These are phyloP conservation scores for Rhodotorula sp. DNA, from an alignment of 1,284 basidiomycete genomes.

Conservation along the genomic window DNA sequence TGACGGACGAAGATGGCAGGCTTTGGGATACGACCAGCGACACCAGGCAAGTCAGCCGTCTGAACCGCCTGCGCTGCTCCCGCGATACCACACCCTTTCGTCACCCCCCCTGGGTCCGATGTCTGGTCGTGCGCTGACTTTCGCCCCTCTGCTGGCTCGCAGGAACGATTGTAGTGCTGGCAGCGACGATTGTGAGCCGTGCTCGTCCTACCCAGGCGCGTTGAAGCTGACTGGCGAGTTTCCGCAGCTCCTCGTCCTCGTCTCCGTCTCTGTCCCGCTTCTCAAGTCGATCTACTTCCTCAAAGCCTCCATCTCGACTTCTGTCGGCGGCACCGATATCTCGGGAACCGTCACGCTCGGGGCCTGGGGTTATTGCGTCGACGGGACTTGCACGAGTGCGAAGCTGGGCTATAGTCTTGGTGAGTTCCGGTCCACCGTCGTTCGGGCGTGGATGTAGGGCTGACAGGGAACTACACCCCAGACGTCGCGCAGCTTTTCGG, in stretches of 20 bases:
- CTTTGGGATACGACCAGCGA: no score
- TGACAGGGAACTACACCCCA: no score
- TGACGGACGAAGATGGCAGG: no score
- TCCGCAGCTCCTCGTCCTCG: conserved; percentile 32
- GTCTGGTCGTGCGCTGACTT: no score
- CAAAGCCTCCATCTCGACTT: conserved; percentile 27
- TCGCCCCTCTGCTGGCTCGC: background rate
- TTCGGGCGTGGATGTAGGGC: no score
- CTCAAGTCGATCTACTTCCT: conserved; percentile 43
- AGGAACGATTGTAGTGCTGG: conserved; percentile 41
- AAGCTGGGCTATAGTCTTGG: conserved; percentile 38
- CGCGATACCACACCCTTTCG: no score
- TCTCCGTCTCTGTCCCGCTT: conserved; percentile 40
- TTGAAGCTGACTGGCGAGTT: background rate
- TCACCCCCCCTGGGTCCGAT: no score
- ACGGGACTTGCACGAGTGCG: conserved; percentile 22
- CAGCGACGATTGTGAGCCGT: conserved; percentile 33
- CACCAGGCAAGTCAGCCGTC: no score
- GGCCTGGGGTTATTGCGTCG: conserved; percentile 40
- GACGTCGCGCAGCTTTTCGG: conserved; percentile 26
- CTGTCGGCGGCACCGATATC: conserved; percentile 19
- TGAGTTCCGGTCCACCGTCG: no score
- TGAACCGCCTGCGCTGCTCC: no score
- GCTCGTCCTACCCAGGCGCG: accelerated
- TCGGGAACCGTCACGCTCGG: conserved; percentile 35